Conservation (phyloP, 805 yeast species). For the Pichia manshurica region DNA sequence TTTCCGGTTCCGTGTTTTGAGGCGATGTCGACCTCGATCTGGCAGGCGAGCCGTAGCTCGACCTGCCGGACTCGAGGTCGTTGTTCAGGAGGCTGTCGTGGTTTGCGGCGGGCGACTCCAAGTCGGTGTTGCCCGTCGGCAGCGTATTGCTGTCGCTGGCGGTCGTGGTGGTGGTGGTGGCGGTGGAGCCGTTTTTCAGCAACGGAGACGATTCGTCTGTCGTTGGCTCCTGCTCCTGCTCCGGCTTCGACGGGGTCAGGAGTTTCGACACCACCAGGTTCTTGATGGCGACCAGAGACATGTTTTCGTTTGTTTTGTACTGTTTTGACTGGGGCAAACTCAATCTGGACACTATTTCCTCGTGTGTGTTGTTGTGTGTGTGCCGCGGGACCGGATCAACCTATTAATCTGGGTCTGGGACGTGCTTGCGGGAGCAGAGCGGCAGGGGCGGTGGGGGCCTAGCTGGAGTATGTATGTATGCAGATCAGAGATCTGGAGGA, state of each 20-base stretch:
- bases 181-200: not conserved
- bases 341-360: no score
- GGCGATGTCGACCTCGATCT: no score
- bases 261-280: constrained; percentile 1
- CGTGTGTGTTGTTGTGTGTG: not conserved
- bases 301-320: no score
- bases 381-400: not conserved
- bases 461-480: no score
- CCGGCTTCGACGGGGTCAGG: not conserved
- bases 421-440: not conserved
- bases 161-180: no score
- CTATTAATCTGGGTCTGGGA: constrained; percentile 2
- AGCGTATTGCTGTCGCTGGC: not conserved
- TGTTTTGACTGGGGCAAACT: no score
- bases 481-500: no score
- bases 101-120: not conserved
- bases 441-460: not conserved
- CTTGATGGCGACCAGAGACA: constrained; percentile 11
- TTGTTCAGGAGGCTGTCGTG: not conserved
- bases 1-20: not conserved
- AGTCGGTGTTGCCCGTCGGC: no score
- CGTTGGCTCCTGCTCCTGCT: not conserved
- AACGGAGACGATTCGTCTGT: constrained; percentile 4
- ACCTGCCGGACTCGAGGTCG: constrained; percentile 5
- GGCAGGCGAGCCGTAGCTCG: constrained; percentile 1